Conservation (phyloP, 352 stramenopile species). For the Globisporangium sylvaticum region DNA sequence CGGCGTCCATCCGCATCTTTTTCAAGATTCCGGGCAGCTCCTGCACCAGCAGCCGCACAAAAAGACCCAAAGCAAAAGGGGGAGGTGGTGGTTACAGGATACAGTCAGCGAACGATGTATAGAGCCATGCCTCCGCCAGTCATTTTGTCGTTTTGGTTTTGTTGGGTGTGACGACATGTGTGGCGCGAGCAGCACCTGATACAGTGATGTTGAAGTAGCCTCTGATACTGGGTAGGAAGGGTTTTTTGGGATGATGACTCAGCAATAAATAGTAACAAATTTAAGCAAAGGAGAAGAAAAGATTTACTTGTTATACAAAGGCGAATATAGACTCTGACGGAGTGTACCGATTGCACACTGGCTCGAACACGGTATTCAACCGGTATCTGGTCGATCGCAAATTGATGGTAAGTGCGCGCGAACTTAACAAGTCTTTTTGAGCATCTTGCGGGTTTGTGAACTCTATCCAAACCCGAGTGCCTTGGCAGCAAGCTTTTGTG, state of each 20-base stretch:
- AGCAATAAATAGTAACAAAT: background rate
- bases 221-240: background rate
- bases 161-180: conserved; percentile 13
- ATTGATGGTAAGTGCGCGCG: background rate
- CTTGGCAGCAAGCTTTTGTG: too few species aligned
- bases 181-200: conserved; percentile 5
- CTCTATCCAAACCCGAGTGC: too few species aligned
- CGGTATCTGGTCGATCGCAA: background rate
- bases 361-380: background rate
- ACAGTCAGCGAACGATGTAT: background rate
- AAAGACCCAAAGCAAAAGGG: background rate
- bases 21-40: conserved; percentile 24
- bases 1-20: conserved; percentile 54
- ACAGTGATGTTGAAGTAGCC: background rate
- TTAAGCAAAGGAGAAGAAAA: too few species aligned
- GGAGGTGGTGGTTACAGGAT: background rate
- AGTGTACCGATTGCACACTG: background rate
- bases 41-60: conserved; percentile 6
- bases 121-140: conserved; percentile 4
- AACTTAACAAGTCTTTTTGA: background rate
- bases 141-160: conserved; percentile 1
- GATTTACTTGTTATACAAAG: too few species aligned
- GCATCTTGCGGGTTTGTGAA: too few species aligned
- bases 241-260: background rate
- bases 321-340: too few species aligned